Evolutionary conservation across 768 basidiomycete genomes (phyloP), one percentile per base, ranked within the genome.

Genomic region (Suillus subalutaceus): DNA sequence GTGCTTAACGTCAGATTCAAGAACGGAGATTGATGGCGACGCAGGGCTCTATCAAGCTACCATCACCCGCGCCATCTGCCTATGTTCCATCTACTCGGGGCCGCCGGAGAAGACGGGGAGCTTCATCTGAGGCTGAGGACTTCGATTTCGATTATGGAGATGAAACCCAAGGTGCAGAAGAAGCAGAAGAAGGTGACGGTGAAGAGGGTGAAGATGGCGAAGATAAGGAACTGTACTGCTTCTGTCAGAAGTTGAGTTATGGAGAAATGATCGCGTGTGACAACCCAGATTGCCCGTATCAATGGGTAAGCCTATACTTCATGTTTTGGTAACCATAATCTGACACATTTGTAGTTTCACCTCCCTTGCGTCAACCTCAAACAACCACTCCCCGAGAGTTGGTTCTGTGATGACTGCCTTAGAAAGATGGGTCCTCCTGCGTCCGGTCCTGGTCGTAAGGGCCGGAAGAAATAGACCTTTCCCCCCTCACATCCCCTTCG

Each of bases 191-290:
- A 64, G 79, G 67, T 1, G 82, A 80, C n/a, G 80, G 77, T 1
- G 82, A 82, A 37, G 84, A 79, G 50, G 81, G 77, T 18, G 86
- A 83, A n/a, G 84, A 83, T 61, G 83, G 78, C 2, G 86, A 86
- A 70, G 86, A 89, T 74, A 83, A 87, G 72, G 80, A 80, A 63
- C 69, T 87, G 6, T 90, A 90, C 67, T 90, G 88, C 75, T 83
- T 83, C 76, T 90, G 88, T 74, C 84, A 84, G 69, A 85, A 86
- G 72, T 80, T 84, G 68, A 86, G 84, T 59, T 88, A 87, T 69
- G 88, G 89, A 59, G 88, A 86, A 78, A 89, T 89, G 88, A 86
- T 89, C 66, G 88, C 82, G 44, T 89, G 88, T 71, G 87, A 89
- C 72, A 84, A 85, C 70, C 80, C 83, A 40, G 77, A 78, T 37